Conservation (phyloP, 139 green algal species). For the Picochlorum sp. region DNA sequence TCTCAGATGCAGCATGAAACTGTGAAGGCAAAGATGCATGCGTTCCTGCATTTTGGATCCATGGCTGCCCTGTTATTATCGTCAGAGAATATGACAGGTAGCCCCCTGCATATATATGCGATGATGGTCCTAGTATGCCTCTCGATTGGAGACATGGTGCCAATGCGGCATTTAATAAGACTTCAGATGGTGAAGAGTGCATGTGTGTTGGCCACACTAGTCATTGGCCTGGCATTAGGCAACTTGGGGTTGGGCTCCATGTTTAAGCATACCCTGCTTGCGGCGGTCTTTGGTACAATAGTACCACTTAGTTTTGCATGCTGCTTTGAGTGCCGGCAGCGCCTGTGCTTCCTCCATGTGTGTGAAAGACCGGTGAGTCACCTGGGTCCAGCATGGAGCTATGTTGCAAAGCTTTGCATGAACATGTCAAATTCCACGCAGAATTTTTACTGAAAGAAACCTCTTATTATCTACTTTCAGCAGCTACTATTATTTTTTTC, state of each 20-base stretch:
- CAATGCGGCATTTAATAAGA: constrained; percentile 14
- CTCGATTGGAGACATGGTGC: constrained; percentile 17
- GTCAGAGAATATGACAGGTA: constrained; percentile 12
- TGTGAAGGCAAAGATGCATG: constrained; percentile 18
- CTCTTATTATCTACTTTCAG: no score
- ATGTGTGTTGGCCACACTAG: constrained; percentile 19
- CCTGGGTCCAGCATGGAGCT: no score
- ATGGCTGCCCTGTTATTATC: constrained; percentile 21
- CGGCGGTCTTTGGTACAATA: no score
- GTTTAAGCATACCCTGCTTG: neutral
- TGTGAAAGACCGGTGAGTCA: no score
- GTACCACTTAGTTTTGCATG: no score
- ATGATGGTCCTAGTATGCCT: constrained; percentile 12
- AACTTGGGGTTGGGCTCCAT: neutral
- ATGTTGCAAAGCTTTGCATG: no score
- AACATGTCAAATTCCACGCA: no score
- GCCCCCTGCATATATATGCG: constrained; percentile 11
- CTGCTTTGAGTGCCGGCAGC: no score
- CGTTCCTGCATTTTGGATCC: constrained; percentile 17
- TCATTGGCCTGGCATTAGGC: neutral
- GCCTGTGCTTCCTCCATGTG: no score
- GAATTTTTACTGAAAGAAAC: no score
- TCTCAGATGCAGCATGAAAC: constrained; percentile 21
- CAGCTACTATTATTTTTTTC: no score
- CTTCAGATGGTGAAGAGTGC: constrained; percentile 20